These are phyloP conservation scores for Penicillium sp. DNA, from an alignment of 2,329 filamentous ascomycete genomes.

Conservation along the genomic window DNA sequence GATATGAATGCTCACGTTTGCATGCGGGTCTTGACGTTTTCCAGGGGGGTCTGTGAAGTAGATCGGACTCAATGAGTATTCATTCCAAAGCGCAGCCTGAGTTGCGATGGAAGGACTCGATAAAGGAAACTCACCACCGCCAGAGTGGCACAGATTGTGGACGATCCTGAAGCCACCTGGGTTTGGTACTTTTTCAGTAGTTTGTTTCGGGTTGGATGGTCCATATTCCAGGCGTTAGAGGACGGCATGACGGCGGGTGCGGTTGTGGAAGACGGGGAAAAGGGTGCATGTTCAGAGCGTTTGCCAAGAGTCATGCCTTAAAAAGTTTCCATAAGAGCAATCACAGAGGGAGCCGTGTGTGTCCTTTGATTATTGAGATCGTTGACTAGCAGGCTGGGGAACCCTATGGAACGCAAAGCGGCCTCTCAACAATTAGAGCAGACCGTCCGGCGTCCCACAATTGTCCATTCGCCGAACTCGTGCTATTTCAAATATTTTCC, in stretches of 20 bases:
- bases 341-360: background rate
- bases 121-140: conserved; percentile 41
- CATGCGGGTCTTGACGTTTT: conserved; percentile 52
- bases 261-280: conserved; percentile 34
- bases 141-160: conserved; percentile 46
- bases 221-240: conserved; percentile 35
- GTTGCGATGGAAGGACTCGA: background rate
- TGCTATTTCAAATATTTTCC: conserved; percentile 16
- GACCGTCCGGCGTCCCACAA: conserved; percentile 52
- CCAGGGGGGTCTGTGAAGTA: conserved; percentile 42
- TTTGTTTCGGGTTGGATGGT: conserved; percentile 42
- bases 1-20: conserved; percentile 41
- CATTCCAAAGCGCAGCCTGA: background rate
- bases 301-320: conserved; percentile 40
- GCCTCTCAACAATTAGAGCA: conserved; percentile 48
- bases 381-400: conserved; percentile 39
- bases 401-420: conserved; percentile 54
- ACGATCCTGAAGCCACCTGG: conserved; percentile 46
- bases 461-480: conserved; percentile 39
- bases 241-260: conserved; percentile 34
- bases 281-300: conserved; percentile 42
- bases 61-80: conserved; percentile 13
- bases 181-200: conserved; percentile 48
- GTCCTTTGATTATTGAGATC: background rate
- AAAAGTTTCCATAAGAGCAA: conserved; percentile 30